Evolutionary conservation across 2,329 filamentous ascomycete species (phyloP), one percentile per base, ranked within the genome.

Genomic region (Knoxdaviesia proteae): DNA sequence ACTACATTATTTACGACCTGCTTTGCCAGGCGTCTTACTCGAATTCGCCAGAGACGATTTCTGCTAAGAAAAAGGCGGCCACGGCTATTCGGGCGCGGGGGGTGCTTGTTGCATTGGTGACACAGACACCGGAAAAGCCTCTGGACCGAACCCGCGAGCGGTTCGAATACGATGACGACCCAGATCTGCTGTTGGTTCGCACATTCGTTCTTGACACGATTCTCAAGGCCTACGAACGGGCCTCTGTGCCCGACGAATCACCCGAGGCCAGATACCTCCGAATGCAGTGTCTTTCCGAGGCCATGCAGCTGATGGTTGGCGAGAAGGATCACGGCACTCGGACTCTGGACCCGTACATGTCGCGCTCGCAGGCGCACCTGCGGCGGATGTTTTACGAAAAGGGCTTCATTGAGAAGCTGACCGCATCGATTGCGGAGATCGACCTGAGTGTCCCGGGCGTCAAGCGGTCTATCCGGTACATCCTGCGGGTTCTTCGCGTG

Each of bases 331-430:
- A 66, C 39, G 60, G 61, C 48, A 61, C 60, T 46, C 47, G 64
- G 56, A 47, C 58, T 51, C 48, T 62, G 43, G 53, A 67, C 49
- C 55, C 56, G 40, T 48, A 57, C 42, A 53, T 63, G 38, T 55
- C 58, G 30, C 64, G 67, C 38, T 87, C 86, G 6, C 80, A 87
- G 48, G 77, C 80, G 51, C 34, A 40, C 11, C 71, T 98, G 50
- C 80, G 84, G 34, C 84, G 86, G 50, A 76, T 94, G 46, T 98
- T 98, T 90, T 96, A 93, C 52, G 90, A 98, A 61, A 98, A 96
- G 63, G 86, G 92, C 44, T 94, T 90, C 56, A 78, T 96, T 47
- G 74, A 82, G 30, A 81, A 88, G 40, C 63, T 98, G 46, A 96
- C 90, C 2, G 74, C 78, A 8, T 93, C 92, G 1, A 87, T 98